Percentiles rank a stretch among this genome's conserved stretches.
These are phyloP conservation scores for Linnemannia elongata DNA, from an alignment of 192 early-diverging fungal genomes.

Conservation along the genomic window DNA sequence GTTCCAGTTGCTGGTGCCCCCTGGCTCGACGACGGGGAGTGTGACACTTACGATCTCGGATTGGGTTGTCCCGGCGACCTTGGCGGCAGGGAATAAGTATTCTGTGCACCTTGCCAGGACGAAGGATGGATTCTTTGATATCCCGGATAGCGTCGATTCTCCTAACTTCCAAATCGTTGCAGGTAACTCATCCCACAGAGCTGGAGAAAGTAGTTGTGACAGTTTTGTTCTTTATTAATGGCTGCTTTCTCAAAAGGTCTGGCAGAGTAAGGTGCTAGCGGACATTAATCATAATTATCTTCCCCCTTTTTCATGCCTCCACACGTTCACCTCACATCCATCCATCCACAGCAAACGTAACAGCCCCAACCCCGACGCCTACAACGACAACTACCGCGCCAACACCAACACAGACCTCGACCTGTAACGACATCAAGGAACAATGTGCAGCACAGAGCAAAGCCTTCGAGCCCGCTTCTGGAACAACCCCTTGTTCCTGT, in stretches of 20 bases:
- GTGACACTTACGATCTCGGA: conserved; percentile 21
- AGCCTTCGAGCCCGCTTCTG: conserved; percentile 14
- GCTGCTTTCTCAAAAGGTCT: no score
- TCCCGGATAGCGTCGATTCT: neutral
- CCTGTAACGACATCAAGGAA: conserved; percentile 35
- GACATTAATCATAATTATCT: neutral
- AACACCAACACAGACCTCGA: conserved; percentile 16
- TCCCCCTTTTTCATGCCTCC: neutral
- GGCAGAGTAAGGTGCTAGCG: neutral
- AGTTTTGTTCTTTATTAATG: neutral
- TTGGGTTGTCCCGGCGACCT: conserved; percentile 24
- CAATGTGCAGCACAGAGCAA: conserved; percentile 49
- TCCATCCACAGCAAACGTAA: neutral
- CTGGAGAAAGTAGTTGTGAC: neutral
- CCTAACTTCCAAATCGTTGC: conserved; percentile 18
- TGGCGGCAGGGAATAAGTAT: conserved; percentile 26
- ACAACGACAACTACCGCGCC: conserved; percentile 1
- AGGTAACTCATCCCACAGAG: no score
- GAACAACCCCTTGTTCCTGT: conserved; percentile 26
- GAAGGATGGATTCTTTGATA: conserved; percentile 27
- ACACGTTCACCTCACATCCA: neutral
- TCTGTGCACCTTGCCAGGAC: conserved; percentile 11
- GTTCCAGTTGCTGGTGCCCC: conserved; percentile 26
- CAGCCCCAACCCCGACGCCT: neutral
- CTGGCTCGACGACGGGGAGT: neutral